Percentiles rank a stretch among this genome's conserved stretches.
phyloP scores from a whole-genome alignment of 345 rosid species.

The Microthlaspi erraticum region DNA sequence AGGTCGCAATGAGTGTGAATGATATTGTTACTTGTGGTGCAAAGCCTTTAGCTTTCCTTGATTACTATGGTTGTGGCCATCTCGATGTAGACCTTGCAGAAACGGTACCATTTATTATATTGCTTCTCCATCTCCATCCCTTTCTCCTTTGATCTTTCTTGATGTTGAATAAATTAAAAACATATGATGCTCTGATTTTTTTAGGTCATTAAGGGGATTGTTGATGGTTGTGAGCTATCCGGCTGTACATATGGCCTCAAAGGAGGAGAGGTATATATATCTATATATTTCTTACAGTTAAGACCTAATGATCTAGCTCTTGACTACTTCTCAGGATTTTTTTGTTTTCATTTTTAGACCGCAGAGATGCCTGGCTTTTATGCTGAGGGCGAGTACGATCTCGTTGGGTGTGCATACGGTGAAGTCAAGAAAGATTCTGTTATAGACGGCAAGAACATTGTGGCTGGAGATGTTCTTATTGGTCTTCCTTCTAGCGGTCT shows the following conservation, averaged over 20 bases:
- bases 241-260: slow-evolving; percentile 60
- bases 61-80: slow-evolving; percentile 85
- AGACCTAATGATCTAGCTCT: slow-evolving; percentile 1
- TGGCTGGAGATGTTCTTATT: slow-evolving; percentile 72
- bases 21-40: slow-evolving; percentile 96
- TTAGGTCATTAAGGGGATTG: slow-evolving; percentile 82
- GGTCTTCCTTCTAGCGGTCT: slow-evolving; percentile 92
- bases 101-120: slow-evolving; percentile 51
- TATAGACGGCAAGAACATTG: slow-evolving; percentile 76
- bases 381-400: slow-evolving; percentile 77
- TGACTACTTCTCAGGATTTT: not conserved
- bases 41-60: slow-evolving; percentile 84
- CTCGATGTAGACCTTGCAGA: slow-evolving; percentile 96
- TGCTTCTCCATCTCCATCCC: not conserved
- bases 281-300: too few relatives aligned
- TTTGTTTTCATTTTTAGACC: slow-evolving; percentile 50
- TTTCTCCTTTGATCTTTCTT: not conserved
- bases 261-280: slow-evolving; percentile 80
- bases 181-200: not conserved
- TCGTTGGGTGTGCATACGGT: slow-evolving; percentile 89
- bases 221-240: slow-evolving; percentile 82
- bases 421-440: slow-evolving; percentile 74
- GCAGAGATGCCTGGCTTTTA: slow-evolving; percentile 96
- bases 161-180: not conserved
- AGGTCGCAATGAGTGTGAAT: slow-evolving; percentile 98